These are phyloP conservation scores for Calonectria pauciramosa DNA, from an alignment of 2,329 filamentous ascomycete genomes.

Conservation along the genomic window DNA sequence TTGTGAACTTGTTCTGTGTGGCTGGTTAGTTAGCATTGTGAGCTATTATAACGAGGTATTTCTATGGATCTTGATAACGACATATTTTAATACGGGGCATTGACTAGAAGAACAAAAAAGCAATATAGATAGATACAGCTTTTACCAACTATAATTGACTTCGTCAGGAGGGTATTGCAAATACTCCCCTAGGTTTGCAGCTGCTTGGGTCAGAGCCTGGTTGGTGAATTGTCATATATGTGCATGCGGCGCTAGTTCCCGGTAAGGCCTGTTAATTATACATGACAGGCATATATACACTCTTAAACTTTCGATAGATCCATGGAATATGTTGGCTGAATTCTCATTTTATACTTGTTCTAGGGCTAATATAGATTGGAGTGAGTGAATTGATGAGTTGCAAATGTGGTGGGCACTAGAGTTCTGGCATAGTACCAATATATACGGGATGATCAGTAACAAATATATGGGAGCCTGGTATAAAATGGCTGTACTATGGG, in stretches of 20 bases:
- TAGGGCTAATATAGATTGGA: neutral
- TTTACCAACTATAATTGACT: neutral
- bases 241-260: neutral
- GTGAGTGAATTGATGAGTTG: too few species aligned
- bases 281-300: neutral
- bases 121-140: too few species aligned
- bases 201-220: neutral
- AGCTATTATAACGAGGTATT: neutral
- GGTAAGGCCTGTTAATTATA: neutral
- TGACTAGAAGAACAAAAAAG: neutral
- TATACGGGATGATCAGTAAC: too few species aligned
- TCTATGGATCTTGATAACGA: neutral
- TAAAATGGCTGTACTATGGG: neutral
- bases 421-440: too few species aligned
- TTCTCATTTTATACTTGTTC: neutral
- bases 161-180: neutral
- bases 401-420: neutral
- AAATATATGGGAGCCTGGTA: neutral
- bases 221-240: neutral
- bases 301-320: too few species aligned
- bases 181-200: too few species aligned
- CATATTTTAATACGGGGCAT: neutral
- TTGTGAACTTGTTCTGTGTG: neutral
- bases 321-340: too few species aligned
- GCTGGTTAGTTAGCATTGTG: neutral